Evolutionary conservation across 2,329 filamentous ascomycete species (phyloP).

Genomic region (Phialemonium atrogriseum): DNA sequence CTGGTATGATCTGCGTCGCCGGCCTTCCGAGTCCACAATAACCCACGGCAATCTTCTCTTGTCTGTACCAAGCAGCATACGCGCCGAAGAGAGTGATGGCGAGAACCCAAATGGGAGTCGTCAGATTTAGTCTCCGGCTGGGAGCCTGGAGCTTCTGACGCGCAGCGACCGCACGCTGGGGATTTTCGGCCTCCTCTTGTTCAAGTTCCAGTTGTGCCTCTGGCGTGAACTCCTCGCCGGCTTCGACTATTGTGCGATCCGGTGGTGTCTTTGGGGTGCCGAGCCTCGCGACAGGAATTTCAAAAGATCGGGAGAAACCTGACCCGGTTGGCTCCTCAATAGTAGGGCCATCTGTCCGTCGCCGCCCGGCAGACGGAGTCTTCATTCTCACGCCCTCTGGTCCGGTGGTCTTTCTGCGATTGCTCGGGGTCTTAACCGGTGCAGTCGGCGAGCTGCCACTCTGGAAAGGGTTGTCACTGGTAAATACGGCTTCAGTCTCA

Average conservation of each 20-base stretch:
- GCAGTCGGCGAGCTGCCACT: constrained; percentile 60
- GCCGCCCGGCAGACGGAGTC: constrained; percentile 31
- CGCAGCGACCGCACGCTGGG: constrained; percentile 36
- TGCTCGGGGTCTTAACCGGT: constrained; percentile 34
- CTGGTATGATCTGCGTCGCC: constrained; percentile 40
- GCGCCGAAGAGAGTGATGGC: constrained; percentile 61
- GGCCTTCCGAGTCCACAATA: constrained; percentile 81
- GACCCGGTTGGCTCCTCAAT: constrained; percentile 44
- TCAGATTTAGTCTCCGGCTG: constrained; percentile 37
- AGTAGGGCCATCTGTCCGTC: constrained; percentile 33
- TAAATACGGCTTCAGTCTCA: constrained; percentile 62
- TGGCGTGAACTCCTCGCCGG: constrained; percentile 88
- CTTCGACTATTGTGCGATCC: constrained; percentile 37
- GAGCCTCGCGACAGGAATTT: constrained; percentile 41
- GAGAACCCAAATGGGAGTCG: constrained; percentile 63
- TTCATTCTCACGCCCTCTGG: constrained; percentile 28
- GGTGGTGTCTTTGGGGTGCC: constrained; percentile 22
- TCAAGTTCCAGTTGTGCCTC: constrained; percentile 78
- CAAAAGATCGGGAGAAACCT: constrained; percentile 49
- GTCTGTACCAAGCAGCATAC: constrained; percentile 76
- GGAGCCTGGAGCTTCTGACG: constrained; percentile 30
- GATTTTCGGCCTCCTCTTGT: constrained; percentile 54
- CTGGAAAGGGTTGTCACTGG: constrained; percentile 88
- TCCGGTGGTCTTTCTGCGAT: constrained; percentile 40
- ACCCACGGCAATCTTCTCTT: constrained; percentile 93